A percentile compares a stretch with the other conserved stretches of the same genome.
These are phyloP conservation scores for Termitomyces eurrhizus DNA, from an alignment of 768 basidiomycete genomes.

Conservation along the genomic window DNA sequence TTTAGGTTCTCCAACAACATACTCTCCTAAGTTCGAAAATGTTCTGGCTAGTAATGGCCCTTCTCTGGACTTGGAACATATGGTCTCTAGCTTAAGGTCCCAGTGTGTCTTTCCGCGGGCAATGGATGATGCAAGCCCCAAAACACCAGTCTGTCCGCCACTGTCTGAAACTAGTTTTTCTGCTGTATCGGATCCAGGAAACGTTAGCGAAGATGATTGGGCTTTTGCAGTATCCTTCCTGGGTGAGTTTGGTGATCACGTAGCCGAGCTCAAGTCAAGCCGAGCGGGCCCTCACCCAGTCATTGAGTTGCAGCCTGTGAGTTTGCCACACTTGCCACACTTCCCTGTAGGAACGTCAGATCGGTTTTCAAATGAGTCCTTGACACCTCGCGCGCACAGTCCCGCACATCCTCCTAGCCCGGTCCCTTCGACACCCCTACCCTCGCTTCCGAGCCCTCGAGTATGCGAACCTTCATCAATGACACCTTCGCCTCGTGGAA, in stretches of 20 bases:
- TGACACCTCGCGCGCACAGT: constrained; percentile 7
- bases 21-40: constrained; percentile 30
- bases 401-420: constrained; percentile 10
- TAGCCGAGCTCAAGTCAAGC: not conserved
- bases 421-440: constrained; percentile 13
- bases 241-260: constrained; percentile 8
- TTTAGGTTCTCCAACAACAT: constrained; percentile 36
- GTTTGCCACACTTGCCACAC: not conserved
- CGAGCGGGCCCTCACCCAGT: not conserved
- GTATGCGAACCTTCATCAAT: constrained; percentile 4
- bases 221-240: constrained; percentile 31
- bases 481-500: constrained; percentile 25
- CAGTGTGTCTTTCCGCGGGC: constrained; percentile 29
- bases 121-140: constrained; percentile 4
- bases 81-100: constrained; percentile 40
- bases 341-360: not conserved
- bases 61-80: constrained; percentile 35
- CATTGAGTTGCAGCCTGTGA: not conserved
- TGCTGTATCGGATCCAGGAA: constrained; percentile 10
- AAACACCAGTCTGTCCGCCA: constrained; percentile 3
- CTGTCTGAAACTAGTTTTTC: constrained; percentile 12
- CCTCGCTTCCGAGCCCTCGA: constrained; percentile 16
- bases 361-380: not conserved
- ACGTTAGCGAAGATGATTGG: constrained; percentile 28
- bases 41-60: constrained; percentile 19